These are phyloP conservation scores for Osmanthus fragrans DNA, from an alignment of 257 asterid genomes.

Conservation along the genomic window DNA sequence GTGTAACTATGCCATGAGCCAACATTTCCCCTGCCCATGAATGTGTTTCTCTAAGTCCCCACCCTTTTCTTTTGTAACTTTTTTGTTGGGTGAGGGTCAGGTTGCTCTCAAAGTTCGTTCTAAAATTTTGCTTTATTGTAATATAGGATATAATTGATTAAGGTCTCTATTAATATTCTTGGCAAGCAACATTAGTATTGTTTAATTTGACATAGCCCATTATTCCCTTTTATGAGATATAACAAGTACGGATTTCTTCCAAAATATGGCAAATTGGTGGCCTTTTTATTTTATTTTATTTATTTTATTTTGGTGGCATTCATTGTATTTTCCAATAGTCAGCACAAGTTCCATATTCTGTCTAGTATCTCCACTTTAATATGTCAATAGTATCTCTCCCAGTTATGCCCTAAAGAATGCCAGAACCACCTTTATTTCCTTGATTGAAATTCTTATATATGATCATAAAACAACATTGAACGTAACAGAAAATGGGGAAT, in stretches of 20 bases:
- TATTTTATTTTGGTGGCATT: neutral
- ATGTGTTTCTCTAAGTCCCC: neutral
- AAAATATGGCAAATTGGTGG: neutral
- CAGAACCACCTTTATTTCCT: neutral
- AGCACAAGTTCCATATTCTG: neutral
- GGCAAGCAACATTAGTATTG: neutral
- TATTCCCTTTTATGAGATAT: neutral
- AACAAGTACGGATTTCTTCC: neutral
- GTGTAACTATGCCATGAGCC: neutral
- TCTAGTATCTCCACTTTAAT: neutral
- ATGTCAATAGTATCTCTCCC: neutral
- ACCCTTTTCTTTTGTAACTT: neutral
- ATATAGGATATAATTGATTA: neutral
- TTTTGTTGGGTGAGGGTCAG: neutral
- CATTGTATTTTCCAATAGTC: neutral
- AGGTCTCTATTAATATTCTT: neutral
- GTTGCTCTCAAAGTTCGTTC: neutral
- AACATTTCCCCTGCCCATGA: neutral
- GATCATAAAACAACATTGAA: neutral
- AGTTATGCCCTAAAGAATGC: neutral
- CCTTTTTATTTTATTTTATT: neutral
- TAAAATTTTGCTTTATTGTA: neutral
- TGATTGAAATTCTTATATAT: neutral
- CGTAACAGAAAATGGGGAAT: neutral
- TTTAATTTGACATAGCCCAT: neutral